phyloP scores from a whole-genome alignment of 192 early-diverging fungal species.

The Coemansia sp. region DNA sequence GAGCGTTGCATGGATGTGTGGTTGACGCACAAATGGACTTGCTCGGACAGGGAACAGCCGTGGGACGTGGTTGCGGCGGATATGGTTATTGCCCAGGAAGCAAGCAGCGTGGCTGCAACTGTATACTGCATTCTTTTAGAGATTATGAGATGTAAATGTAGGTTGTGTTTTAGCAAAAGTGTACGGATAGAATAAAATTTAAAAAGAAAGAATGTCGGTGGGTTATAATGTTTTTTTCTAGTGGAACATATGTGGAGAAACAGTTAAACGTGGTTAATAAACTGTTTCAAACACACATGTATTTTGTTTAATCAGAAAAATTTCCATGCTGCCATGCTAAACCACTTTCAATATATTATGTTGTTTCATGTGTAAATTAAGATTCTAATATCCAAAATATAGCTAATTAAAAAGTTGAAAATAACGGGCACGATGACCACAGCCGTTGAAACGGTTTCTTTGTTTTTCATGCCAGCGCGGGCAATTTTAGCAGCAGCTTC shows the following conservation, averaged over 20 bases:
- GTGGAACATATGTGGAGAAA: neutral
- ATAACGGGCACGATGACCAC: neutral
- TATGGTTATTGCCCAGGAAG: neutral
- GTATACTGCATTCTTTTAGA: neutral
- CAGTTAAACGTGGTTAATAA: neutral
- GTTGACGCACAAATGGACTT: constrained; percentile 50
- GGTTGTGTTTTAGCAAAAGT: too few species aligned
- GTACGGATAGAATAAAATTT: neutral
- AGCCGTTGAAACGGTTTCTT: neutral
- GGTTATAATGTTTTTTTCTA: neutral
- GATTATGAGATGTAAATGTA: neutral
- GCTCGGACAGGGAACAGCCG: constrained; percentile 38
- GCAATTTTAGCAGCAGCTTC: constrained; percentile 8
- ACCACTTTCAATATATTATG: neutral
- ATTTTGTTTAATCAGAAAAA: neutral
- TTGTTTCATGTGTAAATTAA: too few species aligned
- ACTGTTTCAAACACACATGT: neutral
- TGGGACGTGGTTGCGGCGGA: neutral
- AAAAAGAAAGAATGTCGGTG: neutral
- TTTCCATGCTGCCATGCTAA: neutral
- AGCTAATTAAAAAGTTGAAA: neutral
- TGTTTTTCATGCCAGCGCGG: constrained; percentile 32
- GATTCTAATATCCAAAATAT: too few species aligned
- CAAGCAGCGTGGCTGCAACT: neutral
- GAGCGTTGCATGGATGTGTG: constrained; percentile 47